A percentile compares a stretch with the other conserved stretches of the same genome.
These are phyloP conservation scores for Phytopythium chamaehyphon DNA, from an alignment of 352 stramenopile genomes.

Conservation along the genomic window DNA sequence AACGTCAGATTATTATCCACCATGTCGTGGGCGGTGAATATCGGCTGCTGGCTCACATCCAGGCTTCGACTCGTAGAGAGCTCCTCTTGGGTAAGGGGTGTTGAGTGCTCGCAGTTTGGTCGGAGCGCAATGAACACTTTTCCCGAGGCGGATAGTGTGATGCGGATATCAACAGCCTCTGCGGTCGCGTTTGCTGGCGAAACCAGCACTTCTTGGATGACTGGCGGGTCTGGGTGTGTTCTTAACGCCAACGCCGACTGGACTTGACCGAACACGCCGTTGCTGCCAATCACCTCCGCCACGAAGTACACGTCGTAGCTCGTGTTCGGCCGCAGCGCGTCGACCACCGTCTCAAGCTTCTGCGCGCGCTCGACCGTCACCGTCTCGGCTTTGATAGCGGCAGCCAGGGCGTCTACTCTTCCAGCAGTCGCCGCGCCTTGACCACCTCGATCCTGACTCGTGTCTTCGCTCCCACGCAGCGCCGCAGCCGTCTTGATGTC, in stretches of 20 bases:
- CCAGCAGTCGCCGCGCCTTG: background rate
- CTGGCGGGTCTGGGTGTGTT: constrained; percentile 49
- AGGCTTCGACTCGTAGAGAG: constrained; percentile 24
- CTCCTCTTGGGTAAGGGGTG: constrained; percentile 14
- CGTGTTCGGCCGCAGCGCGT: constrained; percentile 42
- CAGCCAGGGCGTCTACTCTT: constrained; percentile 11
- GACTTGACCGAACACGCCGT: constrained; percentile 72
- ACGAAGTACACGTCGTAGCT: constrained; percentile 86
- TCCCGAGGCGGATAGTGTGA: constrained; percentile 34
- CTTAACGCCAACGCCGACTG: constrained; percentile 53
- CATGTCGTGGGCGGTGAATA: constrained; percentile 28
- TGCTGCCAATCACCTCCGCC: constrained; percentile 67
- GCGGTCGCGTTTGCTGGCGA: constrained; percentile 33
- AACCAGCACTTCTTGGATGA: constrained; percentile 14
- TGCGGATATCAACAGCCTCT: constrained; percentile 22
- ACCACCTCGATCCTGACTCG: background rate
- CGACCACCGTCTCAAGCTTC: constrained; percentile 45
- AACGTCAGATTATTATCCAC: constrained; percentile 16
- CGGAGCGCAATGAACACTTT: constrained; percentile 46
- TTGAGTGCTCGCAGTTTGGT: constrained; percentile 14
- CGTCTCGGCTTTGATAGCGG: constrained; percentile 17
- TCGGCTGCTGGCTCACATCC: constrained; percentile 3
- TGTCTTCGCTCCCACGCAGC: background rate
- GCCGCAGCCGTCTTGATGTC: constrained; percentile 41
- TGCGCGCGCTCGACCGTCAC: constrained; percentile 39